These are phyloP conservation scores for Fusarium gaditjirri DNA, from an alignment of 2,329 filamentous ascomycete genomes.

Conservation along the genomic window DNA sequence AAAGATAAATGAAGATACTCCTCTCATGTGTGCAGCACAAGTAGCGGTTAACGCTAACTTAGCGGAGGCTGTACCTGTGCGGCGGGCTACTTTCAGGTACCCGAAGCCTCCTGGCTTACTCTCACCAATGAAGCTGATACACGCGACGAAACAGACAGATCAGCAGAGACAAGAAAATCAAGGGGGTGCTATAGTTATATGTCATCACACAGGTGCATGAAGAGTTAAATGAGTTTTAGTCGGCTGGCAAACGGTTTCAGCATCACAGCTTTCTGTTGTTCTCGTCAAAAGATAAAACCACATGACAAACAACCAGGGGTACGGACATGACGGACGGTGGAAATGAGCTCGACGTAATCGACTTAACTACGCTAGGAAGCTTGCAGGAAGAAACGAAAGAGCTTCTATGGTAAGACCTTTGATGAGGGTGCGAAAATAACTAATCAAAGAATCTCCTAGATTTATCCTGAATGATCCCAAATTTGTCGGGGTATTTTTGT, in stretches of 20 bases:
- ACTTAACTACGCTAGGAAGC: slow-evolving; percentile 33
- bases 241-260: neutral
- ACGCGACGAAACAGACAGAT: slow-evolving; percentile 34
- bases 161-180: slow-evolving; percentile 11
- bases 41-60: slow-evolving; percentile 21
- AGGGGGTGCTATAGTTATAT: slow-evolving; percentile 7
- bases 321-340: slow-evolving; percentile 41
- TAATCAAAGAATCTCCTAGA: neutral
- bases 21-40: neutral
- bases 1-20: slow-evolving; percentile 37
- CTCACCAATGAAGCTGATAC: slow-evolving; percentile 37
- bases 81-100: slow-evolving; percentile 22
- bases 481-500: neutral
- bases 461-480: neutral
- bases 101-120: slow-evolving; percentile 1
- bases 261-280: neutral
- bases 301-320: slow-evolving; percentile 7
- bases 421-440: neutral
- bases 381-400: slow-evolving; percentile 30
- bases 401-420: slow-evolving; percentile 12
- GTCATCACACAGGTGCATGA: slow-evolving; percentile 5
- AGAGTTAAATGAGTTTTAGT: neutral
- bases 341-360: slow-evolving; percentile 37
- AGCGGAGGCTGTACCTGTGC: slow-evolving; percentile 13
- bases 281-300: slow-evolving; percentile 4